Conservation (phyloP, 2,329 filamentous ascomycete genomes). For the Cryphonectria naterciae region DNA sequence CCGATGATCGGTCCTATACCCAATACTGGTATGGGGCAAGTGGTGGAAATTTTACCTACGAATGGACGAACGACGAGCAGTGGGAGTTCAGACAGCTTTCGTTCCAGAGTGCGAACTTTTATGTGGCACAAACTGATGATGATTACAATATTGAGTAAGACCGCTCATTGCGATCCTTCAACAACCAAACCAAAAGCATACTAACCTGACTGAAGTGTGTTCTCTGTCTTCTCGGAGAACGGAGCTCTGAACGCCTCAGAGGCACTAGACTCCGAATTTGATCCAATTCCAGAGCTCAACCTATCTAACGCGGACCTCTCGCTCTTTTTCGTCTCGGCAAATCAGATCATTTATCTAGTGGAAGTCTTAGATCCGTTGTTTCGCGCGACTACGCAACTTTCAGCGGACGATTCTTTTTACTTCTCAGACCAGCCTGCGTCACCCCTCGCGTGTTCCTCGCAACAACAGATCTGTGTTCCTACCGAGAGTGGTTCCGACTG, state of each 20-base stretch:
- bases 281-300: background rate
- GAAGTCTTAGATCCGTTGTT: slow-evolving; percentile 1
- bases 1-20: background rate
- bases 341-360: background rate
- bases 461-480: slow-evolving; percentile 2
- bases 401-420: background rate
- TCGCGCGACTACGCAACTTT: background rate
- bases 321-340: background rate
- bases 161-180: background rate
- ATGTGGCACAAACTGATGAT: slow-evolving; percentile 7
- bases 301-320: background rate
- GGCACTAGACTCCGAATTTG: background rate
- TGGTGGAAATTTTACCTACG: slow-evolving; percentile 4
- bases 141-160: slow-evolving; percentile 11
- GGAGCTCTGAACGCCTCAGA: background rate
- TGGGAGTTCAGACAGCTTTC: background rate
- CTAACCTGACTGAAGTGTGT: background rate
- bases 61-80: background rate
- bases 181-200: background rate
- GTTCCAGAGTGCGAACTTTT: background rate
- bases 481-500: background rate
- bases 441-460: background rate
- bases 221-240: background rate
- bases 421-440: slow-evolving; percentile 4
- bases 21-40: slow-evolving; percentile 6